Percentiles rank a stretch among this genome's conserved stretches.
Evolutionary conservation across 1,284 basidiomycete species (phyloP).

Genomic region (Ceratobasidium sp.): DNA sequence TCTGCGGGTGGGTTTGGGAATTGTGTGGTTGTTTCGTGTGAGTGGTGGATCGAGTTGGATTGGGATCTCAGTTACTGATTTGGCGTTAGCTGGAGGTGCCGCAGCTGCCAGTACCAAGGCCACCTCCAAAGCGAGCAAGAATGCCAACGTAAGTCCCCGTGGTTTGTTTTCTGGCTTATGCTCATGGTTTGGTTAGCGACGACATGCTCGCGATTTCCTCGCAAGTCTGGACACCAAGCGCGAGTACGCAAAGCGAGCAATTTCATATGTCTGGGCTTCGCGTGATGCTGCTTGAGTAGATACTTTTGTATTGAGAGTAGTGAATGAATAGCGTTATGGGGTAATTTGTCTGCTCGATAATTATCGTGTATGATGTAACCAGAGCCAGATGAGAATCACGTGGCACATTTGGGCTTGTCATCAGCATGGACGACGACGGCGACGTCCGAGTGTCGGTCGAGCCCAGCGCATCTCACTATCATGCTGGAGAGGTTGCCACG

Average conservation of each 20-base stretch:
- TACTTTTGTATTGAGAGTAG: background rate
- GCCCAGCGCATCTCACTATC: constrained; percentile 34
- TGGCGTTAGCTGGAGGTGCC: background rate
- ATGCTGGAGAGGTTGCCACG: constrained; percentile 27
- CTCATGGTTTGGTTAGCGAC: background rate
- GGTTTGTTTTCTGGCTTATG: background rate
- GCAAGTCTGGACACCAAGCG: background rate
- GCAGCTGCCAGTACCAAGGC: background rate
- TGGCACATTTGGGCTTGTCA: background rate
- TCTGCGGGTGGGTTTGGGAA: constrained; percentile 48
- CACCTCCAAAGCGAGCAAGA: background rate
- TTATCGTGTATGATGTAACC: background rate
- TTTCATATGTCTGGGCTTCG: background rate
- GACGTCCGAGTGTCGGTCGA: constrained; percentile 32
- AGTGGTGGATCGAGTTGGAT: background rate
- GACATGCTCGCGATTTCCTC: constrained; percentile 23
- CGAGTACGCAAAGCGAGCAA: constrained; percentile 1
- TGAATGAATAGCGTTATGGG: constrained; percentile 8
- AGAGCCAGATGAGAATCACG: constrained; percentile 9
- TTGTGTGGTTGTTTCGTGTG: constrained; percentile 18
- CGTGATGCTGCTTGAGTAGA: constrained; percentile 10
- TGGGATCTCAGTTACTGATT: background rate
- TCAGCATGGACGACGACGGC: constrained; percentile 25
- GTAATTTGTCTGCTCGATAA: background rate
- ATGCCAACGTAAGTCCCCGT: background rate